Evolutionary conservation across 2,329 filamentous ascomycete genomes (phyloP).

Genomic region (Sclerotinia subarctica): DNA sequence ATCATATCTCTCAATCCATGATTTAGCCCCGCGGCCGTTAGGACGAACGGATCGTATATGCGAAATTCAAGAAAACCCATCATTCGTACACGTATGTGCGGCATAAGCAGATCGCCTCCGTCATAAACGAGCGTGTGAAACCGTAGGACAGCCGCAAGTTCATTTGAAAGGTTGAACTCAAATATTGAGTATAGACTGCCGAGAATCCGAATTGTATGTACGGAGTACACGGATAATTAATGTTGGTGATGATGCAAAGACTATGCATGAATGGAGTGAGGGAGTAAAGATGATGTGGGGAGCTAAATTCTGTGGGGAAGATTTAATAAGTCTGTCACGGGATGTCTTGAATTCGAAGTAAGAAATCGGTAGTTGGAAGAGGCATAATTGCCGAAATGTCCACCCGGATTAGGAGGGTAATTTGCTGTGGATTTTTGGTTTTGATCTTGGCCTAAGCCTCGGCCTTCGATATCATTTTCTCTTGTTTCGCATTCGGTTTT

Average conservation of each 20-base stretch:
- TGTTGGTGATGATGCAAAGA: background rate
- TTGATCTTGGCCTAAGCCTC: background rate
- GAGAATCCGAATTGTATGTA: background rate
- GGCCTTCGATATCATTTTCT: background rate
- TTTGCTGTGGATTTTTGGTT: background rate
- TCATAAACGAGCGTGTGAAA: background rate
- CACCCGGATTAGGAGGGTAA: background rate
- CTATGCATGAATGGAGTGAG: background rate
- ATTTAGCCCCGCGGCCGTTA: background rate
- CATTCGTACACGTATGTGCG: slow-evolving; percentile 2
- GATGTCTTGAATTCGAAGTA: background rate
- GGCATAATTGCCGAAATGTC: slow-evolving; percentile 4
- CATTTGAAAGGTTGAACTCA: background rate
- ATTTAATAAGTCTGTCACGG: background rate
- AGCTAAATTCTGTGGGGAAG: slow-evolving; percentile 1
- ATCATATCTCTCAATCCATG: background rate
- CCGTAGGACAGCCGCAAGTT: background rate
- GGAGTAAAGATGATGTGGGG: background rate
- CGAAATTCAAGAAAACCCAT: background rate
- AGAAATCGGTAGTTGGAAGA: slow-evolving; percentile 1
- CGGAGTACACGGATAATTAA: background rate
- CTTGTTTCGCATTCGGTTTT: background rate
- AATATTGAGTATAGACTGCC: background rate
- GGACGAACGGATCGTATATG: background rate
- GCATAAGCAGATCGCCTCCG: background rate